Conservation (phyloP, 441 rosid species). For the Populus hybrid region DNA sequence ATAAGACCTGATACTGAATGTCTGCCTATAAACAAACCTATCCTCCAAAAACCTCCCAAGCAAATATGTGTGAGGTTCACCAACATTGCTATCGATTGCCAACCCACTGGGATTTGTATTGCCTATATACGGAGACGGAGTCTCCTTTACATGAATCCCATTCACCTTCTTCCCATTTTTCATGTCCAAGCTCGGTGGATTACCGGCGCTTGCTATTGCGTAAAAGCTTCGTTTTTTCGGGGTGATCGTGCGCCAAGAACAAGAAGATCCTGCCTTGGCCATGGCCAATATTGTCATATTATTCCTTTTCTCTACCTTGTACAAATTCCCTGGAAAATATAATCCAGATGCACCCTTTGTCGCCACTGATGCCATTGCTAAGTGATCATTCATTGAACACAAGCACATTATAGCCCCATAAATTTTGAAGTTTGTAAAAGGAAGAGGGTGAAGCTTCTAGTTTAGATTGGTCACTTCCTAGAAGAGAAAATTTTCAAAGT, state of each 20-base stretch:
- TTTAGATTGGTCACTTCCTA: not conserved
- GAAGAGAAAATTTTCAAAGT: not conserved
- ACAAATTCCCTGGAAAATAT: not conserved
- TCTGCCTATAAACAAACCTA: constrained; percentile 38
- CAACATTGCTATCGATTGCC: constrained; percentile 7
- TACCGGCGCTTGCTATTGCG: constrained; percentile 17
- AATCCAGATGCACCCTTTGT: constrained; percentile 4
- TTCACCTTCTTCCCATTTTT: constrained; percentile 34
- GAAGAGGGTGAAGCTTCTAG: not conserved
- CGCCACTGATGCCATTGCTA: constrained; percentile 19
- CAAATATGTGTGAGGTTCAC: constrained; percentile 26
- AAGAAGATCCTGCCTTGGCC: constrained; percentile 14
- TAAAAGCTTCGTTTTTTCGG: constrained; percentile 4
- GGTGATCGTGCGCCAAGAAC: not conserved
- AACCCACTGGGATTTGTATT: constrained; percentile 3
- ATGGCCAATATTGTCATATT: not conserved
- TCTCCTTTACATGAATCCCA: constrained; percentile 24
- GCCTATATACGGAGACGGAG: not conserved
- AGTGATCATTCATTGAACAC: not conserved
- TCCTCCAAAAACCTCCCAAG: constrained; percentile 46
- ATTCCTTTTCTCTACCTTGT: not conserved
- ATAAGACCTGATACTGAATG: constrained; percentile 47
- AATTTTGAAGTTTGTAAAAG: not conserved
- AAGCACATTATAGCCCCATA: not conserved
- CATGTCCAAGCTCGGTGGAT: constrained; percentile 16